These are phyloP conservation scores for Jacaranda mimosifolia DNA, from an alignment of 257 asterid species.

Conservation along the genomic window DNA sequence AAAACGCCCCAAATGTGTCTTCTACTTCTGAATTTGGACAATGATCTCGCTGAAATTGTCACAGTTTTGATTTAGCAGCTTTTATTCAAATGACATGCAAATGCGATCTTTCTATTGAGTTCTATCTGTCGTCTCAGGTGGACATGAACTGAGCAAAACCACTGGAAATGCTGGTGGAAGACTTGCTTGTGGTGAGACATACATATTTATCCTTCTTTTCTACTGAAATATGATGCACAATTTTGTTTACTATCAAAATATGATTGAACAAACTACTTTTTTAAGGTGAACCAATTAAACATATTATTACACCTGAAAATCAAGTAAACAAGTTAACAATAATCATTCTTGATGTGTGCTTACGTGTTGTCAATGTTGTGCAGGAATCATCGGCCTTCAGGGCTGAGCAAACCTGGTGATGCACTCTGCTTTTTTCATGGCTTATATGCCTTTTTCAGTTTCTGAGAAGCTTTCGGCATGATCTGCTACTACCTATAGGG, in stretches of 20 bases:
- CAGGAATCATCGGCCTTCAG: slow-evolving; percentile 96
- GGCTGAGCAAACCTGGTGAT: slow-evolving; percentile 52
- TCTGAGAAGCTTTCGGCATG: slow-evolving; percentile 20
- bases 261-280: background rate
- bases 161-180: slow-evolving; percentile 99
- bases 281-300: background rate
- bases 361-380: slow-evolving; percentile 37
- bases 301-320: background rate
- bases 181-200: slow-evolving; percentile 85
- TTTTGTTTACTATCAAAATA: background rate
- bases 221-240: background rate
- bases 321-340: background rate
- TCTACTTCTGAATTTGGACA: too few relatives aligned
- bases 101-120: slow-evolving; percentile 7
- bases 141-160: slow-evolving; percentile 91
- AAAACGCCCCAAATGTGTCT: too few relatives aligned
- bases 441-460: slow-evolving; percentile 16
- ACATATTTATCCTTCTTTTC: background rate
- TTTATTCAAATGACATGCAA: slow-evolving; percentile 7
- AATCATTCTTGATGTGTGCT: background rate
- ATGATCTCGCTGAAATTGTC: background rate
- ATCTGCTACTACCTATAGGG: slow-evolving; percentile 29
- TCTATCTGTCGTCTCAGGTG: slow-evolving; percentile 63
- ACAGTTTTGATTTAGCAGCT: background rate
- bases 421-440: background rate